Evolutionary conservation across 2,329 filamentous ascomycete species (phyloP).

Genomic region (Aureobasidium sp.): DNA sequence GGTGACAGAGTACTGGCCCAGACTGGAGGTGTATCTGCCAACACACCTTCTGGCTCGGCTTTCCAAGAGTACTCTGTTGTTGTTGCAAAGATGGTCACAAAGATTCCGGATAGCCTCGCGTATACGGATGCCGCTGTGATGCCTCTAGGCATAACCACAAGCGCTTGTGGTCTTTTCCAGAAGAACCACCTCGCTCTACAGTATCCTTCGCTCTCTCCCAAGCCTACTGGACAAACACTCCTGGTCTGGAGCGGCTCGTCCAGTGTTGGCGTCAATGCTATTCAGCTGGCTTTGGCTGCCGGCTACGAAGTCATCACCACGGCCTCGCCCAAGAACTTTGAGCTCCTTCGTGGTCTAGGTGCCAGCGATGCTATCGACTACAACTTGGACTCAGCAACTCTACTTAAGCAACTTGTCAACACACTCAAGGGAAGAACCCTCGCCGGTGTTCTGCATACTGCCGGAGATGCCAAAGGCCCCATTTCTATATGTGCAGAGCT

Average conservation of each 20-base stretch:
- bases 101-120: slow-evolving; percentile 31
- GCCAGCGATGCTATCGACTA: no score
- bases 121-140: slow-evolving; percentile 33
- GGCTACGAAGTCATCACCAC: no score
- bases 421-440: slow-evolving; percentile 10
- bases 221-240: slow-evolving; percentile 25
- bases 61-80: slow-evolving; percentile 28
- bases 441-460: slow-evolving; percentile 15
- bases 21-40: neutral
- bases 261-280: slow-evolving; percentile 12
- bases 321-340: no score
- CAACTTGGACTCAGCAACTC: slow-evolving; percentile 18
- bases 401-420: slow-evolving; percentile 18
- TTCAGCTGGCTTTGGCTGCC: no score
- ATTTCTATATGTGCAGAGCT: neutral
- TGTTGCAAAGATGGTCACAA: slow-evolving; percentile 25
- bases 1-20: slow-evolving; percentile 27
- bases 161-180: slow-evolving; percentile 21
- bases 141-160: slow-evolving; percentile 35
- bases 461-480: neutral
- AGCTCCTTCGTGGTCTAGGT: no score
- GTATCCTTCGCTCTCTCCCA: slow-evolving; percentile 8
- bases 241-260: slow-evolving; percentile 47
- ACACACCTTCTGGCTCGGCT: slow-evolving; percentile 13
- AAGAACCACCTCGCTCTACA: slow-evolving; percentile 15